Percentiles rank a stretch among this genome's conserved stretches.
These are phyloP conservation scores for Neonectria hederae DNA, from an alignment of 2,329 filamentous ascomycete genomes.

Conservation along the genomic window DNA sequence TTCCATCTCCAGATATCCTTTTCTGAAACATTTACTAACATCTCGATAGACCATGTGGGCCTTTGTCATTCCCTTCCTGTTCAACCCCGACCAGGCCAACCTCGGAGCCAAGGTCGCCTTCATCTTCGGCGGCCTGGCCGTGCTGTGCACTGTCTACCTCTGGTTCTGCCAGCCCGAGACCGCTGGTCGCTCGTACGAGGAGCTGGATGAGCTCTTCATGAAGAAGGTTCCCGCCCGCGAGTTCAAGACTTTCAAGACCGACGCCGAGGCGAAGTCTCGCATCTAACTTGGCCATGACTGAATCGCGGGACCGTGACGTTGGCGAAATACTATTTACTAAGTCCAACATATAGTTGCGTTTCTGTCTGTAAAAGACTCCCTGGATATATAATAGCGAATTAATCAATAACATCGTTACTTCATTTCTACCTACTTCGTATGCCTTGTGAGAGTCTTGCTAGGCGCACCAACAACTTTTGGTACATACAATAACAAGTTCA, in stretches of 20 bases:
- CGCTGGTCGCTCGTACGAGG: conserved; percentile 38
- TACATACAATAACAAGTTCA: no score
- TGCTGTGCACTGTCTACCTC: conserved; percentile 46
- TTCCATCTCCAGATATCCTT: background rate
- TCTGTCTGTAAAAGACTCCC: background rate
- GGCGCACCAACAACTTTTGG: no score
- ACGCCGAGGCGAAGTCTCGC: conserved; percentile 20
- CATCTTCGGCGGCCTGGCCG: conserved; percentile 47
- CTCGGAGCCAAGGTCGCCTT: conserved; percentile 34
- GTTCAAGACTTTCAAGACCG: conserved; percentile 38
- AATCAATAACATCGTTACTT: conserved; percentile 18
- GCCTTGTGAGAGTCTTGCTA: no score
- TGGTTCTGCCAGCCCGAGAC: conserved; percentile 51
- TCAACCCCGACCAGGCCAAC: conserved; percentile 36
- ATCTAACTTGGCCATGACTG: background rate
- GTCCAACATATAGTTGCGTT: background rate
- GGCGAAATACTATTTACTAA: background rate
- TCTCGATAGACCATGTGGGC: conserved; percentile 28
- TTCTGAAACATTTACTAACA: background rate
- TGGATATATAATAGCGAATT: conserved; percentile 7
- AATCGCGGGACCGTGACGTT: background rate
- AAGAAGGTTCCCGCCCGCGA: conserved; percentile 38
- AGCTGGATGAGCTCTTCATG: conserved; percentile 42
- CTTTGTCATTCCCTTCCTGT: conserved; percentile 35
- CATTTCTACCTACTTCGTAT: no score